phyloP scores from a whole-genome alignment of 1,139 yeast genomes.

The Yamadazyma mexicana region DNA sequence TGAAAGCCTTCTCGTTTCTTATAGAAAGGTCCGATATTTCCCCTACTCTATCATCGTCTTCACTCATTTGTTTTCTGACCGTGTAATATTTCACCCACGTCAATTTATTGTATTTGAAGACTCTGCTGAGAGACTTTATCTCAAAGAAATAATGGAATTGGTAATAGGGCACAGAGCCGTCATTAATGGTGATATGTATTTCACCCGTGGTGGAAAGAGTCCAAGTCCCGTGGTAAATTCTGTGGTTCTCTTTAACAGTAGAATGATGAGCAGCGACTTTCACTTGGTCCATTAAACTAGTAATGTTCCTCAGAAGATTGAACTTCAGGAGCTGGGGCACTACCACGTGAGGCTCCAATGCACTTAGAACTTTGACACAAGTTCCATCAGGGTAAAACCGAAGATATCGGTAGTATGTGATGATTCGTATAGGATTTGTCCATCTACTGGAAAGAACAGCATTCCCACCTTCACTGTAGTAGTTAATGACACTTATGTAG shows the following conservation, averaged over 20 bases:
- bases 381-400: constrained; percentile 81
- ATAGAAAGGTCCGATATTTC: constrained; percentile 56
- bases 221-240: constrained; percentile 55
- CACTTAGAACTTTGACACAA: constrained; percentile 64
- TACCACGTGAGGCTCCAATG: constrained; percentile 63
- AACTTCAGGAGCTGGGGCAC: constrained; percentile 52
- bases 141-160: constrained; percentile 62
- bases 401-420: constrained; percentile 83
- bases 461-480: constrained; percentile 76
- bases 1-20: constrained; percentile 73
- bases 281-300: constrained; percentile 16
- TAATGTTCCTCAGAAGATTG: constrained; percentile 19
- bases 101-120: constrained; percentile 60
- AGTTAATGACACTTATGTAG: constrained; percentile 82
- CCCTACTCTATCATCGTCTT: constrained; percentile 41
- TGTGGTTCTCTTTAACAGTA: constrained; percentile 30
- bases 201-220: constrained; percentile 47
- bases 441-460: constrained; percentile 67
- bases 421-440: constrained; percentile 75
- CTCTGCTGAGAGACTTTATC: constrained; percentile 56
- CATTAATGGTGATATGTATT: constrained; percentile 53
- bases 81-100: constrained; percentile 66
- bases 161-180: constrained; percentile 65
- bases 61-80: constrained; percentile 41
- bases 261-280: constrained; percentile 12